A percentile compares a stretch with the other conserved stretches of the same genome.
Evolutionary conservation across 345 rosid species (phyloP).

Genomic region (Salix suchowensis): DNA sequence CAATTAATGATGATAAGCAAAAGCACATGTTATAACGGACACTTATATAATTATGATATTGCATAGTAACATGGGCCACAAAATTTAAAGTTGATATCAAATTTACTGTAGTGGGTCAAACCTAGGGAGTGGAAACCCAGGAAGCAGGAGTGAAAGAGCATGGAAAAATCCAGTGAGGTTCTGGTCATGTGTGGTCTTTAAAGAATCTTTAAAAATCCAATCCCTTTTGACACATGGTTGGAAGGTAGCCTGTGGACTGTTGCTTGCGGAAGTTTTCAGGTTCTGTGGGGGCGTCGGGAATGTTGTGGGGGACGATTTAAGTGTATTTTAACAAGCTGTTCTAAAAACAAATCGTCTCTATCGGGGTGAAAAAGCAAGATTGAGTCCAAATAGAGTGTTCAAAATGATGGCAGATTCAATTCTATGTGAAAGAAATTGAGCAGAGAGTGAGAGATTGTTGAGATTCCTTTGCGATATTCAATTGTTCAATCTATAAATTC

Average conservation of each 20-base stretch:
- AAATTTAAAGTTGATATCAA: neutral
- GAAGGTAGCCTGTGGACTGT: constrained; percentile 6
- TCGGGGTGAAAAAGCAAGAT: neutral
- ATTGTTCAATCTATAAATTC: no score
- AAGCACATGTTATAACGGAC: neutral
- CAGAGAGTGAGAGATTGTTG: neutral
- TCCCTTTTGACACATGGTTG: neutral
- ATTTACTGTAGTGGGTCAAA: constrained; percentile 11
- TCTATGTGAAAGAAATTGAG: neutral
- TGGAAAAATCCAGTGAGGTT: constrained; percentile 20
- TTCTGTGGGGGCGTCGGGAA: constrained; percentile 25
- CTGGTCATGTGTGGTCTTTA: neutral
- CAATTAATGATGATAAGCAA: neutral
- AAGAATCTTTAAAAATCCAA: neutral
- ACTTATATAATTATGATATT: neutral
- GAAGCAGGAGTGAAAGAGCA: neutral
- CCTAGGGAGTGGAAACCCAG: neutral
- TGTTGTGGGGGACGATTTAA: constrained; percentile 23
- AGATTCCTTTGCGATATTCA: neutral
- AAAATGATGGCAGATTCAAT: constrained; percentile 5
- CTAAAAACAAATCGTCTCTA: neutral
- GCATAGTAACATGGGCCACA: neutral
- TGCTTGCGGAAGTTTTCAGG: constrained; percentile 19
- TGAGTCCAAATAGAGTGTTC: neutral
- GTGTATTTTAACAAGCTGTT: constrained; percentile 1